A percentile compares a stretch with the other conserved stretches of the same genome.
Conservation (phyloP, 2,329 filamentous ascomycete species). For the Nemania diffusa region DNA sequence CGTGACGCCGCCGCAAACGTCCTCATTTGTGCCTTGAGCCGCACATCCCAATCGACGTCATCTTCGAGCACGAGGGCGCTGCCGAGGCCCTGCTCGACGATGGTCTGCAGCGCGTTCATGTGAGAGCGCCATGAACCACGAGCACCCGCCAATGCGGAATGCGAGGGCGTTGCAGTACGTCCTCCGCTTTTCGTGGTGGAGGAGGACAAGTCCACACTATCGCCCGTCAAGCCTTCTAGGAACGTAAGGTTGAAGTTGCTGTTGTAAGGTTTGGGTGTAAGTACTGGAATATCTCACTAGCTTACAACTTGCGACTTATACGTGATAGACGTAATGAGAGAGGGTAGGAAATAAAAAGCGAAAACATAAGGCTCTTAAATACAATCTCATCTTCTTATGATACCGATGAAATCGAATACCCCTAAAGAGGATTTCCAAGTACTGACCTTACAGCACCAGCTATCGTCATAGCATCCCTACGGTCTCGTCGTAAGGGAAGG, state of each 20-base stretch:
- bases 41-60: constrained; percentile 67
- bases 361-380: too few species aligned
- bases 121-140: constrained; percentile 55
- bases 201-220: constrained; percentile 43
- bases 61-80: constrained; percentile 66
- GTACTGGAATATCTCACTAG: not conserved
- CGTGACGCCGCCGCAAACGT: constrained; percentile 53
- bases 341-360: too few species aligned
- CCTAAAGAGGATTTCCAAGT: constrained; percentile 44
- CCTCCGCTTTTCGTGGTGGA: not conserved
- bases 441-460: constrained; percentile 56
- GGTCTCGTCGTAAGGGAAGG: constrained; percentile 61
- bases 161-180: not conserved
- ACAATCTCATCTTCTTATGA: too few species aligned
- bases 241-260: constrained; percentile 58
- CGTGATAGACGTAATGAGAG: too few species aligned
- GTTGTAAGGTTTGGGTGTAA: constrained; percentile 5
- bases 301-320: too few species aligned
- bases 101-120: constrained; percentile 51
- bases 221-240: constrained; percentile 57
- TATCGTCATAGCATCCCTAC: constrained; percentile 61
- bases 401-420: too few species aligned
- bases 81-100: constrained; percentile 58
- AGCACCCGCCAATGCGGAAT: constrained; percentile 41
- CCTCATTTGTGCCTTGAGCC: constrained; percentile 59